phyloP scores from a whole-genome alignment of 192 early-diverging fungal species.

The Gigaspora rosea region DNA sequence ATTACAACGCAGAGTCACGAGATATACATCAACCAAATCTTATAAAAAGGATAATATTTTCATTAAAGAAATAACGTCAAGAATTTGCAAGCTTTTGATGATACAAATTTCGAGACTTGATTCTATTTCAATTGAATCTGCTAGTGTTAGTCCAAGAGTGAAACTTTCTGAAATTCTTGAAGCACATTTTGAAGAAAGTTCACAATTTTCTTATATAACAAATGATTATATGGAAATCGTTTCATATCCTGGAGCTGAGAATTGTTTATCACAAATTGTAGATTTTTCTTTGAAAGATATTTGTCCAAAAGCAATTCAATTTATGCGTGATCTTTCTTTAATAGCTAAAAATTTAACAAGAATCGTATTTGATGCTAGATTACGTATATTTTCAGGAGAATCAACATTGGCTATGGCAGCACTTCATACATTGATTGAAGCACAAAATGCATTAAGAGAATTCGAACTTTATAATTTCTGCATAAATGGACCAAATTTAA shows the following conservation, averaged over 20 bases:
- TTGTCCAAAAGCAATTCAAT: neutral
- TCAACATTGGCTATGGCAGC: neutral
- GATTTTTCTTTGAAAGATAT: neutral
- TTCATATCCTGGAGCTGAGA: neutral
- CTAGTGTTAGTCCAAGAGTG: neutral
- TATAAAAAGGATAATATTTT: neutral
- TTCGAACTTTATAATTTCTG: neutral
- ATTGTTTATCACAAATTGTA: neutral
- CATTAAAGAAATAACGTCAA: neutral
- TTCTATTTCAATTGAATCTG: neutral
- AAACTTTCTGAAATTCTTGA: neutral
- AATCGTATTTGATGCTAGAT: conserved; percentile 1
- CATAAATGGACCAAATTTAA: neutral
- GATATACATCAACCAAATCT: neutral
- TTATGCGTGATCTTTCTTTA: neutral
- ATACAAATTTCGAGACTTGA: conserved; percentile 11
- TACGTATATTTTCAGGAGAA: neutral
- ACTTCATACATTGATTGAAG: neutral
- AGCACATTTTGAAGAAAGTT: neutral
- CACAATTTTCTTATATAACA: neutral
- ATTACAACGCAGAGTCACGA: neutral
- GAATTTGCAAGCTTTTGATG: neutral
- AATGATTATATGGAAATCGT: conserved; percentile 11
- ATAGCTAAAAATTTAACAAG: neutral
- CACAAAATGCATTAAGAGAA: neutral